phyloP scores from a whole-genome alignment of 495 filamentous ascomycete genomes.

The Astrocystis sublimbata region DNA sequence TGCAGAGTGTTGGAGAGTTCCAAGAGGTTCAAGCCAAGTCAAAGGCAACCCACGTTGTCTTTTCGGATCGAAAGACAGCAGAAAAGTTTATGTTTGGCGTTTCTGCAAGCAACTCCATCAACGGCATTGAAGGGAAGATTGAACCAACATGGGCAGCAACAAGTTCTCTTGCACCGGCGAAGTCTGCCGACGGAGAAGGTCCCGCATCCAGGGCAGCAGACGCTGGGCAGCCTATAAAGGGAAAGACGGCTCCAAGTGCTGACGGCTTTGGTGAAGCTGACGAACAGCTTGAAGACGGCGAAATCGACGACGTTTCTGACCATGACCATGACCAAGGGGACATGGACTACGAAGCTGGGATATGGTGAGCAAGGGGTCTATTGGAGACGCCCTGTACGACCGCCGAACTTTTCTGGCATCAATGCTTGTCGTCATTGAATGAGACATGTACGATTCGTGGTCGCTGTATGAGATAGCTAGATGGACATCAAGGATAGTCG shows the following conservation, averaged over 20 bases:
- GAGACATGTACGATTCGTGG: too few relatives aligned
- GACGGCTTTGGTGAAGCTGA: slow-evolving; percentile 1
- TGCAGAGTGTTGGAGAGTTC: slow-evolving; percentile 79
- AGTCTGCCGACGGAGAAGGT: slow-evolving; percentile 12
- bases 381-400: neutral
- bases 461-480: too few relatives aligned
- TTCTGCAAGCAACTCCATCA: slow-evolving; percentile 59
- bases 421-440: too few relatives aligned
- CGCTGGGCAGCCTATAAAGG: slow-evolving; percentile 15
- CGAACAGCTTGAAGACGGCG: slow-evolving; percentile 27
- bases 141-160: slow-evolving; percentile 73
- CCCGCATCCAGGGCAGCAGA: slow-evolving; percentile 14
- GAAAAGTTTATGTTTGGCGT: slow-evolving; percentile 77
- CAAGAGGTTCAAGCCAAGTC: slow-evolving; percentile 71
- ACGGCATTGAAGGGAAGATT: slow-evolving; percentile 69
- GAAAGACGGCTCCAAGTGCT: slow-evolving; percentile 12
- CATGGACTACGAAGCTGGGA: slow-evolving; percentile 34
- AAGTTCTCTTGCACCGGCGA: slow-evolving; percentile 23
- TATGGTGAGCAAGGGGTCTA: slow-evolving; percentile 18
- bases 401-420: too few relatives aligned
- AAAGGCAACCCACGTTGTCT: slow-evolving; percentile 64
- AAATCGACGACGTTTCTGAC: slow-evolving; percentile 20
- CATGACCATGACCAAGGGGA: slow-evolving; percentile 29
- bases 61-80: slow-evolving; percentile 86
- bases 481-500: neutral